Conservation (phyloP, 2,329 filamentous ascomycete species). For the Hypoxylon sp. region DNA sequence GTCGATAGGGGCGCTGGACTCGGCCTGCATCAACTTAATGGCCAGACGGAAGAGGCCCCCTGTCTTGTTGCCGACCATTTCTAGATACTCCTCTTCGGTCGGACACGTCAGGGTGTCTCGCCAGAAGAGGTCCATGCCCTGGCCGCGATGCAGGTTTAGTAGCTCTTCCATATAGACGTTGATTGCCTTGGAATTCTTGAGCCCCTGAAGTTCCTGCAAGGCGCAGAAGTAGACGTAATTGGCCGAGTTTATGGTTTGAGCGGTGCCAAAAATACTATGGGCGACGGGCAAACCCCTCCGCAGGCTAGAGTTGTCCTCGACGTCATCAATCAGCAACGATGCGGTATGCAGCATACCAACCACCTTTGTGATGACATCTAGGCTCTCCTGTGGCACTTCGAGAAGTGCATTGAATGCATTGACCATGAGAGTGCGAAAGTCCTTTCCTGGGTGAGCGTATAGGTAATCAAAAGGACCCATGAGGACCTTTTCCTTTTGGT, state of each 20-base stretch:
- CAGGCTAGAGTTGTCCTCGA: constrained; percentile 81
- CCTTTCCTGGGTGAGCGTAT: constrained; percentile 80
- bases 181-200: constrained; percentile 73
- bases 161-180: constrained; percentile 83
- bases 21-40: constrained; percentile 88
- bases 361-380: constrained; percentile 79
- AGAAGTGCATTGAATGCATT: constrained; percentile 83
- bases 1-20: constrained; percentile 66
- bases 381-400: constrained; percentile 72
- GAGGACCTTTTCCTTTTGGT: constrained; percentile 79
- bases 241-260: constrained; percentile 89
- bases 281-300: constrained; percentile 83
- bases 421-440: constrained; percentile 82
- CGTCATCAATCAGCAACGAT: constrained; percentile 85
- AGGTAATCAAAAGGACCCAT: constrained; percentile 84
- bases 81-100: constrained; percentile 88
- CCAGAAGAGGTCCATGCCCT: constrained; percentile 94
- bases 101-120: constrained; percentile 84
- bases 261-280: constrained; percentile 83
- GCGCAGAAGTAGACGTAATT: constrained; percentile 91
- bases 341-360: constrained; percentile 88
- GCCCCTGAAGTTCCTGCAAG: constrained; percentile 75
- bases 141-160: constrained; percentile 83
- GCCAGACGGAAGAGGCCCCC: constrained; percentile 85
- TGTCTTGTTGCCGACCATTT: constrained; percentile 93